These are phyloP conservation scores for Verticillium albo-atrum DNA, from an alignment of 2,329 filamentous ascomycete genomes.

Conservation along the genomic window DNA sequence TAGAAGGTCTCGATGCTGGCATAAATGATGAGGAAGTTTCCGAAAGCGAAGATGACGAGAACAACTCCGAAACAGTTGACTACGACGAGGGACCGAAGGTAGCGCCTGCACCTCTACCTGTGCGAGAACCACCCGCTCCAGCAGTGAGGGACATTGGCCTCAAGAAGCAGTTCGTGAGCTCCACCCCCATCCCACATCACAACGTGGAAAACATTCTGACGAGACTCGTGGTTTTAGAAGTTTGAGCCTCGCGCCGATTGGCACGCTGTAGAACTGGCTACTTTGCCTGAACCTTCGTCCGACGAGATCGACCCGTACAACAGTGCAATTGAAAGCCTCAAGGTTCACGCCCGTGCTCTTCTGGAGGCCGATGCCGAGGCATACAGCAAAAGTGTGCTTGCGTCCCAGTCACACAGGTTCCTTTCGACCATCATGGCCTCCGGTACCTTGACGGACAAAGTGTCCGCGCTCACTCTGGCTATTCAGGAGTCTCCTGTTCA, in stretches of 20 bases:
- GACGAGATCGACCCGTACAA: constrained; percentile 40
- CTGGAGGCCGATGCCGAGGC: constrained; percentile 72
- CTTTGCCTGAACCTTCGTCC: constrained; percentile 37
- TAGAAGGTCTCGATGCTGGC: constrained; percentile 11
- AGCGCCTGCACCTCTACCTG: background rate
- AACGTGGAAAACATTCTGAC: background rate
- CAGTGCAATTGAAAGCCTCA: constrained; percentile 44
- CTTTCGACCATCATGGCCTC: constrained; percentile 95
- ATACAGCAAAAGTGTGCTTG: constrained; percentile 69
- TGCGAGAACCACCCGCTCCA: background rate
- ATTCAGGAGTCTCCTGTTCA: constrained; percentile 96
- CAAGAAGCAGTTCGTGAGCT: constrained; percentile 28
- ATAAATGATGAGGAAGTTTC: constrained; percentile 27
- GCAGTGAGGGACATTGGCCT: background rate
- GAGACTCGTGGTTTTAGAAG: constrained; percentile 28
- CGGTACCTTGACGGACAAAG: constrained; percentile 93
- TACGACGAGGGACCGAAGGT: constrained; percentile 21
- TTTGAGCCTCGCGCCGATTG: constrained; percentile 57
- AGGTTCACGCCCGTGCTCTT: constrained; percentile 68
- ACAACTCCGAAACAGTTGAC: constrained; percentile 22
- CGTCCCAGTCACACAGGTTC: constrained; percentile 90
- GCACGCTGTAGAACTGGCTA: constrained; percentile 41
- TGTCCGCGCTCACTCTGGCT: constrained; percentile 89
- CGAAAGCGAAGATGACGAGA: constrained; percentile 26
- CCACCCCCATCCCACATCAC: background rate